Evolutionary conservation across 1,139 yeast genomes (phyloP), one percentile per base, ranked within the genome.

Genomic region (Kodamaea anthophila): DNA sequence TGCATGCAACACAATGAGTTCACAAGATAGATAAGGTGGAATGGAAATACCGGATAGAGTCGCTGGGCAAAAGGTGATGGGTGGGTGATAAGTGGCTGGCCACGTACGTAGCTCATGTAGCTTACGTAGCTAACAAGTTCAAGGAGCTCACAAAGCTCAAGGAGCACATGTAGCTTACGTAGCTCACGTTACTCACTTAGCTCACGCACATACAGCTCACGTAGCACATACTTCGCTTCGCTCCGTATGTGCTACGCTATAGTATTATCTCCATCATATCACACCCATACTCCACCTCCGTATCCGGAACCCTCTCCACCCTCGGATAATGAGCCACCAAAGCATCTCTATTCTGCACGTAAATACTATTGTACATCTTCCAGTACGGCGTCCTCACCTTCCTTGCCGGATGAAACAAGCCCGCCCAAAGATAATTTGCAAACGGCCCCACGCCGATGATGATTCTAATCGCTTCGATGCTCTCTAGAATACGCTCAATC

Each of bases 331-430:
- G 77, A 0, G 96, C 96, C 1, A 87, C 88, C 51, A 91, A 55
- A 0, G 88, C 63, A 48, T 86, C 94, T 23, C 77, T 65, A 38
- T 74, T 72, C 44, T 79, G 87, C 10, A 84, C 73, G 48, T 88
- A 88, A 13, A 88, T 76, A 32, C 65, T 58, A 44, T 91, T 88
- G 60, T 74, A 88, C 18, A 88, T 53, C 41, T 72, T 76, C 97
- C 98, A 93, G 51, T 82, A 93, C 0, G 94, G 78, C 2, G 58
- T 60, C 40, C 98, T 65, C 0, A 93, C 98, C 46, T 81, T 84
- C 33, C 80, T 65, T 0, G 98, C 96, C 1, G 97, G 94, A 46
- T 93, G 98, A 52, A 87, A 91, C 15, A 93, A 58, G 0, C 98
- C 98, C 0, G 81, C 77, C 84, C 95, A 77, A 0, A 84, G 47